These are phyloP conservation scores for Penicillium sp. DNA, from an alignment of 2,329 filamentous ascomycete genomes.

Conservation along the genomic window DNA sequence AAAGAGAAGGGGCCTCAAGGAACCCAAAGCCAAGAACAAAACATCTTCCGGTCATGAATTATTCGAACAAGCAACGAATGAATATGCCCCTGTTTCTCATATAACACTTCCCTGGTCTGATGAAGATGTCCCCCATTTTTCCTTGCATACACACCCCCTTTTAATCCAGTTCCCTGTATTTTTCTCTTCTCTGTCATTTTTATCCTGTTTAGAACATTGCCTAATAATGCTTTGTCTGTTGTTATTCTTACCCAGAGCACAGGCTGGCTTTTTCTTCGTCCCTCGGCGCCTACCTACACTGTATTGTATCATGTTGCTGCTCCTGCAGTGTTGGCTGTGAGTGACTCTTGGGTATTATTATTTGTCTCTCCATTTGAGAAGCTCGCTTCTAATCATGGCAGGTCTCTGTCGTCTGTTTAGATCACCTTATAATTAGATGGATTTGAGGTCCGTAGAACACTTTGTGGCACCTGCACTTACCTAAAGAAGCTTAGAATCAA, in stretches of 20 bases:
- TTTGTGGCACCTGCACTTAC: neutral
- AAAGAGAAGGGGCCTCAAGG: constrained; percentile 4
- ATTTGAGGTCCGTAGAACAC: neutral
- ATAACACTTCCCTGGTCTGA: constrained; percentile 11
- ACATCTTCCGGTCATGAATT: constrained; percentile 21
- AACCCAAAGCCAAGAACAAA: constrained; percentile 11
- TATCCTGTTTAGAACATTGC: constrained; percentile 19
- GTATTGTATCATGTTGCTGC: neutral
- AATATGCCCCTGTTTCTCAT: constrained; percentile 23
- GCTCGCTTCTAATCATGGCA: constrained; percentile 1
- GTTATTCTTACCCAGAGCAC: constrained; percentile 2
- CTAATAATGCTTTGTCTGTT: constrained; percentile 15
- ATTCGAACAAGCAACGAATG: constrained; percentile 30
- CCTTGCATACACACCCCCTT: constrained; percentile 14
- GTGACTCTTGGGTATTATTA: neutral
- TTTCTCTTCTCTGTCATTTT: constrained; percentile 20
- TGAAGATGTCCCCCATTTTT: constrained; percentile 6
- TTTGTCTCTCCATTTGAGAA: neutral
- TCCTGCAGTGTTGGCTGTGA: neutral
- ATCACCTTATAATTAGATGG: constrained; percentile 22
- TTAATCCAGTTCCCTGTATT: constrained; percentile 1
- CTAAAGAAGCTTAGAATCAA: constrained; percentile 4
- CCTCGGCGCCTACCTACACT: neutral
- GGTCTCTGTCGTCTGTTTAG: constrained; percentile 3
- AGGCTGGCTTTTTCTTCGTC: constrained; percentile 9